Conservation (phyloP, 257 asterid species). For the Przewalskia tangutica region DNA sequence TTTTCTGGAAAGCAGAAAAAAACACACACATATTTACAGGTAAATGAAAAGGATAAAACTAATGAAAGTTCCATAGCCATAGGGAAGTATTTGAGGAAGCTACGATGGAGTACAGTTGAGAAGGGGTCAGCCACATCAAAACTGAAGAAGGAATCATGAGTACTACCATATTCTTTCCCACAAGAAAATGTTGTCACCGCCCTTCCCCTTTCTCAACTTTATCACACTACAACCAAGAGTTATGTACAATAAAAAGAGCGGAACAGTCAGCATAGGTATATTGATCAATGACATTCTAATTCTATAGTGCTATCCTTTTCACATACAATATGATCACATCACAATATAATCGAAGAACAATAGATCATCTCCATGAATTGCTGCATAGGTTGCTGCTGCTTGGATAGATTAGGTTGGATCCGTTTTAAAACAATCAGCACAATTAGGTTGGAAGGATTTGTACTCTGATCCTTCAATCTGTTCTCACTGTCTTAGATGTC, state of each 20-base stretch:
- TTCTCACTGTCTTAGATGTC: background rate
- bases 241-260: background rate
- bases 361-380: background rate
- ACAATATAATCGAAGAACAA: background rate
- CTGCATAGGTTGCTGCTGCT: background rate
- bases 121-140: background rate
- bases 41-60: background rate
- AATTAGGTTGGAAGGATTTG: background rate
- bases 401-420: background rate
- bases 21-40: background rate
- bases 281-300: background rate
- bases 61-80: background rate
- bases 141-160: background rate
- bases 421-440: background rate
- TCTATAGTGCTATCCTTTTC: background rate
- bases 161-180: background rate
- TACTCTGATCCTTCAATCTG: background rate
- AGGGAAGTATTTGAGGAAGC: background rate
- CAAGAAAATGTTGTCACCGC: background rate
- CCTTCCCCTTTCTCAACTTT: background rate
- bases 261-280: background rate
- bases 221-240: background rate
- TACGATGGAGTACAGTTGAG: background rate
- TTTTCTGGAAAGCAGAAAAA: background rate
- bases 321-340: background rate